Conservation (phyloP, 2,329 filamentous ascomycete species). For the Fusarium tjaetaba region DNA sequence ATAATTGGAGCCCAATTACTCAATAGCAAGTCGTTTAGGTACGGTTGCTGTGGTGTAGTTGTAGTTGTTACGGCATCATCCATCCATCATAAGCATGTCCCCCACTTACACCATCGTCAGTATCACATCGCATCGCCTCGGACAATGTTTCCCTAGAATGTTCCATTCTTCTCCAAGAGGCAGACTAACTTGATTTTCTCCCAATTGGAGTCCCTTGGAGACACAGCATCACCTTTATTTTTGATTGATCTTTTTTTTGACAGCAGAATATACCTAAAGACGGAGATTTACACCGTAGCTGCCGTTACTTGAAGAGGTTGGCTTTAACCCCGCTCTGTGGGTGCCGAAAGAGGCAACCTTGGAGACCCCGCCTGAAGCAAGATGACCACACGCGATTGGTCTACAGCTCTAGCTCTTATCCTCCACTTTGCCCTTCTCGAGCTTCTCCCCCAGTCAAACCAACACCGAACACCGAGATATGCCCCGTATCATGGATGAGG, state of each 20-base stretch:
- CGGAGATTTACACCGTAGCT: slow-evolving; percentile 27
- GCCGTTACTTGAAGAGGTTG: slow-evolving; percentile 14
- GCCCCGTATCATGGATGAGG: slow-evolving; percentile 29
- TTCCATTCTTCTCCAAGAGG: slow-evolving; percentile 12
- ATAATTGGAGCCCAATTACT: slow-evolving; percentile 2
- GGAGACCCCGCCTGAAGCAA: slow-evolving; percentile 15
- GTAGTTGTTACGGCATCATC: slow-evolving; percentile 25
- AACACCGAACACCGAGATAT: slow-evolving; percentile 47
- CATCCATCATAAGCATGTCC: slow-evolving; percentile 12
- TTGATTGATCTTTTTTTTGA: not conserved
- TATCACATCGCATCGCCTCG: not conserved
- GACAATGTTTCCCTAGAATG: slow-evolving; percentile 14
- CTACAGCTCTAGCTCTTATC: not conserved
- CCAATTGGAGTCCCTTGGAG: slow-evolving; percentile 14
- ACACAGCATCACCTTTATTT: not conserved
- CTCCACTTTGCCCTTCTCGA: slow-evolving; percentile 15
- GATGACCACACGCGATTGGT: slow-evolving; percentile 10
- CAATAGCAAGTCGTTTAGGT: not conserved
- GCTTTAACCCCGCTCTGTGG: slow-evolving; percentile 20
- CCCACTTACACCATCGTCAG: slow-evolving; percentile 23
- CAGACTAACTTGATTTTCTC: not conserved
- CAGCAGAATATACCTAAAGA: not conserved
- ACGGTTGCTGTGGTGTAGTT: not conserved
- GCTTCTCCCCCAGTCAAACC: slow-evolving; percentile 19
- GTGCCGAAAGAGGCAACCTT: slow-evolving; percentile 20